Evolutionary conservation across 176 grass and related monocot species (phyloP), one percentile per base, ranked within the genome.

Genomic region (Carex myosuroides): DNA sequence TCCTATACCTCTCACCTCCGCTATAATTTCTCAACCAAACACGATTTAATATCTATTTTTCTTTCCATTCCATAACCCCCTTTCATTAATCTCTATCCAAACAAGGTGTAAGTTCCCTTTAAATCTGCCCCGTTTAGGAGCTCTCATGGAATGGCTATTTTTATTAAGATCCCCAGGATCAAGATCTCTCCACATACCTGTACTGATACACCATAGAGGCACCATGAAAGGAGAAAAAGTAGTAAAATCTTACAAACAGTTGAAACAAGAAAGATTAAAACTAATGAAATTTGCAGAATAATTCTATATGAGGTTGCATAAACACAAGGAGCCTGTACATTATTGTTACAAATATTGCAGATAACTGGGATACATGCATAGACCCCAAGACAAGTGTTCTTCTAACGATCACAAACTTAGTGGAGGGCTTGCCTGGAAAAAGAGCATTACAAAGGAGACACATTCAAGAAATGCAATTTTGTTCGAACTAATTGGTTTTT

Each of bases 361-460:
- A 75, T 75, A 52, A 73, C 42, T 11, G 14, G 70, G n/a, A 74
- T 30, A 26, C 65, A 69, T 39, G 55, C 58, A 46, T 64, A 50
- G 73, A 57, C 14, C 13, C 22, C 52, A 57, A 57, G 24, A 22
- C n/a, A 13, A 69, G 41, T 20, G 39, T 66, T 63, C 41, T 26
- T 83, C 55, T 64, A 41, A 1, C 35, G 30, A 46, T 78, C 56
- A 85, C 60, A 85, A 78, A 85, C 9, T 76, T 48, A 85, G 39
- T 21, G 84, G 84, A 78, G 84, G 70, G 32, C 70, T 79, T 78
- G 70, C 35, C 84, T 85, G 84, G 37, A 54, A 85, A 73, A 78
- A 42, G 32, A 62, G 44, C 20, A 71, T 13, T 41, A 52, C 35
- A 71, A 32, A 72, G 13, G 55, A 75, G 37, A 22, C 17, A 82